Evolutionary conservation across 2,329 filamentous ascomycete genomes (phyloP).

Genomic region (Neonectria punicea): DNA sequence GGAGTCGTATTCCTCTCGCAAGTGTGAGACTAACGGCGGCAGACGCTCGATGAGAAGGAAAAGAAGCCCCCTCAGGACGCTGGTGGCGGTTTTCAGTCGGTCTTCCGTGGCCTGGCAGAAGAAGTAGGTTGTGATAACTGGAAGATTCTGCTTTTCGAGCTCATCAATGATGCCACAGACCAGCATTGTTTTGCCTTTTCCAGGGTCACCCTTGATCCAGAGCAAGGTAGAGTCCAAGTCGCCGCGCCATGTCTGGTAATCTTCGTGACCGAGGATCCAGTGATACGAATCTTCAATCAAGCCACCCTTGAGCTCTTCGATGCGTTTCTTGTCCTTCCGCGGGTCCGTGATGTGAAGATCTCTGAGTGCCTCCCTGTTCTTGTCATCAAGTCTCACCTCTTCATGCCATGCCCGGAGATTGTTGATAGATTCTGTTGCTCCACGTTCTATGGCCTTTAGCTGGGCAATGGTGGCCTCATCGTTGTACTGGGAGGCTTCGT

Average conservation of each 20-base stretch:
- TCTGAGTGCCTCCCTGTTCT: neutral
- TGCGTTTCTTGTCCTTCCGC: constrained; percentile 4
- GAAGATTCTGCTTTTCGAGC: neutral
- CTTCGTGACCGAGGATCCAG: constrained; percentile 46
- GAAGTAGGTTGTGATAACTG: constrained; percentile 44
- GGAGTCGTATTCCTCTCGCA: neutral
- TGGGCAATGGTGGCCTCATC: too few relatives aligned
- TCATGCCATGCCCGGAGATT: too few relatives aligned
- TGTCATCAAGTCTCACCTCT: too few relatives aligned
- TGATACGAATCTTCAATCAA: constrained; percentile 37
- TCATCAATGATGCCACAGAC: constrained; percentile 46
- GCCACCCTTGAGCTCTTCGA: constrained; percentile 39
- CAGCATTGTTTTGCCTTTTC: constrained; percentile 53
- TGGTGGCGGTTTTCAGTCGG: constrained; percentile 37
- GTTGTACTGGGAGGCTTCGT: too few relatives aligned
- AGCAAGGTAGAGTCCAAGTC: constrained; percentile 33
- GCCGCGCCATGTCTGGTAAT: constrained; percentile 42
- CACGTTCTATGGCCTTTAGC: too few relatives aligned
- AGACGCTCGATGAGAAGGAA: neutral
- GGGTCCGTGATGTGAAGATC: neutral
- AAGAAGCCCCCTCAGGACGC: constrained; percentile 55
- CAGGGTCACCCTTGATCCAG: constrained; percentile 51
- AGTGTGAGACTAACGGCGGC: neutral
- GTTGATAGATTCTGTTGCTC: too few relatives aligned
- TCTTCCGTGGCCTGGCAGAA: constrained; percentile 52